These are phyloP conservation scores for Fusarium sp. DNA, from an alignment of 2,329 filamentous ascomycete species.

Conservation along the genomic window DNA sequence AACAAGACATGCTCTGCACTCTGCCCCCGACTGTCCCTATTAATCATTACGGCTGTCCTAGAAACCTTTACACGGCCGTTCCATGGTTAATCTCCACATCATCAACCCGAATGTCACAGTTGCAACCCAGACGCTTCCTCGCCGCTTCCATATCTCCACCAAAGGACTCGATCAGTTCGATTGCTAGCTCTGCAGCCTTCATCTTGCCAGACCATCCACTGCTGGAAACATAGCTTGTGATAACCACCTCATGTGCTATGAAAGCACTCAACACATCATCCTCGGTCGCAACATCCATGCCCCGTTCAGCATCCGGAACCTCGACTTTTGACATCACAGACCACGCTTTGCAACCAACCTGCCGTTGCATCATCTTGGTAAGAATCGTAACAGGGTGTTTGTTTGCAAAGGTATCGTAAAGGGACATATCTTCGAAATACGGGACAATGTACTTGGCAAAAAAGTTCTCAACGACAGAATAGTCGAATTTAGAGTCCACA, in stretches of 20 bases:
- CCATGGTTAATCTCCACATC: slow-evolving; percentile 20
- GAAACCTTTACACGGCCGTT: slow-evolving; percentile 20
- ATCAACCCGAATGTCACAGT: slow-evolving; percentile 59
- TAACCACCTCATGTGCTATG: slow-evolving; percentile 77
- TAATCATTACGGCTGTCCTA: neutral
- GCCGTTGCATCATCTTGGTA: slow-evolving; percentile 69
- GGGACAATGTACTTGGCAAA: slow-evolving; percentile 79
- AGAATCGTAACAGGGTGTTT: slow-evolving; percentile 86
- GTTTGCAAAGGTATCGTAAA: slow-evolving; percentile 89
- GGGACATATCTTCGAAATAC: slow-evolving; percentile 86
- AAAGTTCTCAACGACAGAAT: slow-evolving; percentile 77
- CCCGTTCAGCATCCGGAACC: slow-evolving; percentile 55
- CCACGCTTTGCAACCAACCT: slow-evolving; percentile 73
- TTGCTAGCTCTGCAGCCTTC: slow-evolving; percentile 69
- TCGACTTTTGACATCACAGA: slow-evolving; percentile 64
- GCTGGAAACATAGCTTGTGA: slow-evolving; percentile 70
- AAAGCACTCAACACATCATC: slow-evolving; percentile 75
- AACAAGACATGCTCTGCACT: neutral
- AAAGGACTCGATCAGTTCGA: slow-evolving; percentile 60
- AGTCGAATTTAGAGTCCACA: slow-evolving; percentile 87
- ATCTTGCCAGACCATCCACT: slow-evolving; percentile 81
- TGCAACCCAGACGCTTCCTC: slow-evolving; percentile 68
- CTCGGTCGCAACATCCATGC: slow-evolving; percentile 52
- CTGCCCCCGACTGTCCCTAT: neutral
- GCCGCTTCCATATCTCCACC: slow-evolving; percentile 64